Evolutionary conservation across 2,329 filamentous ascomycete species (phyloP), one percentile per base, ranked within the genome.

Genomic region (Hypoxylon sp.): DNA sequence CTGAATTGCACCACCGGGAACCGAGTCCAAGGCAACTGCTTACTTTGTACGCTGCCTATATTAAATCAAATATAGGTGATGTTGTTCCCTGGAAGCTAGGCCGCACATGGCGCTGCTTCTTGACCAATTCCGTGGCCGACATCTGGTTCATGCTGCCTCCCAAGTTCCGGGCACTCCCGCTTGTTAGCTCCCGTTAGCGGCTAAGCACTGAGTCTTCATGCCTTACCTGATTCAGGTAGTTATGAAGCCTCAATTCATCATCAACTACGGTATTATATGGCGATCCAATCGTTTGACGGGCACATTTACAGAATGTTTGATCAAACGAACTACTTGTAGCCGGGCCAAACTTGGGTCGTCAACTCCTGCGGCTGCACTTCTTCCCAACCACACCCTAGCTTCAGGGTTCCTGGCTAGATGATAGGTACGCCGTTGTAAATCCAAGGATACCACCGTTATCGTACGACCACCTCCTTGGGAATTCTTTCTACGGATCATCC

Each of bases 121-220:
- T 41, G 32, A 31, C 25, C 26, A 12, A 49, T 45, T 42, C 46
- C 40, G 42, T 31, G 38, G 36, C 49, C 41, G 51, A 54, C 35
- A 58, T 40, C 55, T 41, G 48, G 47, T 36, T 38, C 48, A 59
- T 57, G 38, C 25, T 59, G 52, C 57, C 47, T 49, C n/a, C n/a
- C n/a, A n/a, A n/a, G 46, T 38, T 35, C 55, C 59, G 61, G 56
- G 54, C 48, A 53, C 45, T 64, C 57, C 59, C 60, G 63, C 55
- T 58, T 42, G 17, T 56, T 61, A 59, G 60, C 51, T 61, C 52
- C 60, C 58, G 49, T 37, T 48, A 30, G 20, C 29, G 26, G 44
- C 34, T 38, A 16, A 45, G 36, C 40, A 25, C 36, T 27, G 30
- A 50, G 32, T 35, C 43, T 30, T 40, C 27, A 9, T 34, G 15